Conservation (phyloP, 495 filamentous ascomycete species). For the Penicillium simplicissimum region DNA sequence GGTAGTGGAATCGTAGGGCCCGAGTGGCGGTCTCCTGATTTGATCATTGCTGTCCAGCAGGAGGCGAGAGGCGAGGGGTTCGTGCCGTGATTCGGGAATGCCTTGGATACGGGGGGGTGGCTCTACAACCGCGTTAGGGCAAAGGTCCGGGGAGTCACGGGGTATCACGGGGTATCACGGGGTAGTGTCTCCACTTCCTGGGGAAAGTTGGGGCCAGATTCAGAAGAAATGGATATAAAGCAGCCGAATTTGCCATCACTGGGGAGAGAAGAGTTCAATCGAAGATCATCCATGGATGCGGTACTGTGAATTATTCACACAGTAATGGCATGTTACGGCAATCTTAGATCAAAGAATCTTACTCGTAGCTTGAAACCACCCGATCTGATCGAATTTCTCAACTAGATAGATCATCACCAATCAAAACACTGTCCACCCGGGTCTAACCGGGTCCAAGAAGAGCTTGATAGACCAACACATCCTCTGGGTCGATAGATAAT, state of each 20-base stretch:
- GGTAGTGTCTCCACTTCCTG: background rate
- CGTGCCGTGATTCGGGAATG: background rate
- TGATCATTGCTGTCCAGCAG: too few species aligned
- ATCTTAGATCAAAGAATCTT: background rate
- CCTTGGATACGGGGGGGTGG: background rate
- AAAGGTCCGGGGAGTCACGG: slow-evolving; percentile 4
- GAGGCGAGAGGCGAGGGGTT: background rate
- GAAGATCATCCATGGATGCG: too few species aligned
- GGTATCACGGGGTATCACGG: background rate
- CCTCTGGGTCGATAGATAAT: background rate
- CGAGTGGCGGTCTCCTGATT: background rate
- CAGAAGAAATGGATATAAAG: too few species aligned
- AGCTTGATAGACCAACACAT: background rate
- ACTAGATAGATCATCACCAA: slow-evolving; percentile 11
- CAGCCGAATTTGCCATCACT: too few species aligned
- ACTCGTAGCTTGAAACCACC: background rate
- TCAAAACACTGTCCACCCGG: background rate
- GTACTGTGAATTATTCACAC: background rate
- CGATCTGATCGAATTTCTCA: slow-evolving; percentile 3
- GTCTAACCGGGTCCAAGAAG: background rate
- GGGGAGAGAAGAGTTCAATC: too few species aligned
- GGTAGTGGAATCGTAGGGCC: background rate
- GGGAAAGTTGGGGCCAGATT: background rate
- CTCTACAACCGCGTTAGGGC: slow-evolving; percentile 1
- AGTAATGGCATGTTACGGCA: background rate